Conservation (phyloP, 805 yeast species). For the Wickerhamia fluorescens region DNA sequence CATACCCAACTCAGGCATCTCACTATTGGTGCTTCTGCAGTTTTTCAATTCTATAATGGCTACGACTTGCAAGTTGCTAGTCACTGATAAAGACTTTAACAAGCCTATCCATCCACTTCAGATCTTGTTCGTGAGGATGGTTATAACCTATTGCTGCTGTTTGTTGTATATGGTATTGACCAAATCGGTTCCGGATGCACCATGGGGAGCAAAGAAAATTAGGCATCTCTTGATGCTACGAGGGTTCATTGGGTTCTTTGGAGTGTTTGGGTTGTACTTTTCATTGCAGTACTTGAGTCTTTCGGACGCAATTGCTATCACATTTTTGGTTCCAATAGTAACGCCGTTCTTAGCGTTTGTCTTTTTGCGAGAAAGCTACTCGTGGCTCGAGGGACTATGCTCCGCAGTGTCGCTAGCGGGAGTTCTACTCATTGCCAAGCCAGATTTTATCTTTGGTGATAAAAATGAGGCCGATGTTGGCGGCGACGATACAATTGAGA, state of each 20-base stretch:
- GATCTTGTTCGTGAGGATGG: conserved; percentile 72
- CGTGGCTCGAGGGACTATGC: conserved; percentile 61
- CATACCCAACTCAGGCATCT: conserved; percentile 57
- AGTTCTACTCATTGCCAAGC: conserved; percentile 76
- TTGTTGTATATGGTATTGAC: conserved; percentile 45
- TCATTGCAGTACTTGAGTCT: conserved; percentile 67
- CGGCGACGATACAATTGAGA: conserved; percentile 37
- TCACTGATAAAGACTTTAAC: conserved; percentile 52
- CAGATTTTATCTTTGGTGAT: conserved; percentile 50
- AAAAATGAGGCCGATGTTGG: conserved; percentile 23
- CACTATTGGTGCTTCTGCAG: conserved; percentile 54
- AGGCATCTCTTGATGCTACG: conserved; percentile 50
- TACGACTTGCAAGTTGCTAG: conserved; percentile 65
- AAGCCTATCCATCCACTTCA: conserved; percentile 71
- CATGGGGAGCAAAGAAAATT: conserved; percentile 60
- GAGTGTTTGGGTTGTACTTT: conserved; percentile 74
- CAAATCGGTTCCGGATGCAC: conserved; percentile 47
- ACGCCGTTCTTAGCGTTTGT: conserved; percentile 70
- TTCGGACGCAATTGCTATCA: conserved; percentile 75
- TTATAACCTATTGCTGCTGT: conserved; percentile 58
- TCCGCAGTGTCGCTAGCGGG: conserved; percentile 65
- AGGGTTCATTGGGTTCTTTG: conserved; percentile 65
- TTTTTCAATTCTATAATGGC: conserved; percentile 75
- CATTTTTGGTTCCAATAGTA: conserved; percentile 70
- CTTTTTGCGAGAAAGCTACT: conserved; percentile 58